Percentiles rank a stretch among this genome's conserved stretches.
phyloP scores from a whole-genome alignment of 2,329 filamentous ascomycete genomes.

The Pseudogymnoascus pannorum region DNA sequence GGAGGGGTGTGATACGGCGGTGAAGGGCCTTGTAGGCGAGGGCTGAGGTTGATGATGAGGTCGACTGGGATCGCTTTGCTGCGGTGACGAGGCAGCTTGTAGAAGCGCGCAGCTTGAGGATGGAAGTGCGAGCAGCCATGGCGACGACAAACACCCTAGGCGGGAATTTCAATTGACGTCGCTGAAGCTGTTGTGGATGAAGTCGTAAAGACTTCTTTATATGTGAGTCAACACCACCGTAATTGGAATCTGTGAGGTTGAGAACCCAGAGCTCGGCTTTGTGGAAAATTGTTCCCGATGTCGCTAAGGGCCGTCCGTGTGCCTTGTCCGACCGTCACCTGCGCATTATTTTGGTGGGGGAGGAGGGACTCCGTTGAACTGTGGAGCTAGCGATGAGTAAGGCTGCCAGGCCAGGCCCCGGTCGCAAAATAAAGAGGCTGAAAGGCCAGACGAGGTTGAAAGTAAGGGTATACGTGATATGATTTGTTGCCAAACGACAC shows the following conservation, averaged over 20 bases:
- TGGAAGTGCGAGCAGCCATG: conserved; percentile 28
- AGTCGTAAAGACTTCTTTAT: conserved; percentile 8
- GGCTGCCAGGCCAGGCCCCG: conserved; percentile 1
- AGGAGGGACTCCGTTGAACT: background rate
- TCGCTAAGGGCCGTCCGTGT: conserved; percentile 8
- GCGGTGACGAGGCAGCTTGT: conserved; percentile 18
- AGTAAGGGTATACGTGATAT: background rate
- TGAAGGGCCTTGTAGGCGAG: conserved; percentile 97
- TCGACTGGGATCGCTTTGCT: conserved; percentile 36
- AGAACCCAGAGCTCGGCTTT: conserved; percentile 5
- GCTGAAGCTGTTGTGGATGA: background rate
- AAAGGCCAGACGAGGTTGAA: background rate
- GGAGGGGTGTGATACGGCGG: conserved; percentile 76
- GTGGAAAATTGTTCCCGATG: conserved; percentile 6
- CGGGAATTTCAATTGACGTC: conserved; percentile 9
- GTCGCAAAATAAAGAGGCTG: conserved; percentile 8
- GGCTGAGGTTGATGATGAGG: conserved; percentile 74
- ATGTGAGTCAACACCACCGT: conserved; percentile 4
- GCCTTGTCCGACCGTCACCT: conserved; percentile 2
- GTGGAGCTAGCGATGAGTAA: conserved; percentile 8
- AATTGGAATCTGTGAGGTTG: conserved; percentile 5
- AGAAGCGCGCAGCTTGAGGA: conserved; percentile 22
- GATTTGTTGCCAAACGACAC: background rate
- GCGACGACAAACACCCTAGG: conserved; percentile 8
- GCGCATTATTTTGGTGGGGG: conserved; percentile 4